These are phyloP conservation scores for Colletotrichum cereale DNA, from an alignment of 2,329 filamentous ascomycete species.

Conservation along the genomic window DNA sequence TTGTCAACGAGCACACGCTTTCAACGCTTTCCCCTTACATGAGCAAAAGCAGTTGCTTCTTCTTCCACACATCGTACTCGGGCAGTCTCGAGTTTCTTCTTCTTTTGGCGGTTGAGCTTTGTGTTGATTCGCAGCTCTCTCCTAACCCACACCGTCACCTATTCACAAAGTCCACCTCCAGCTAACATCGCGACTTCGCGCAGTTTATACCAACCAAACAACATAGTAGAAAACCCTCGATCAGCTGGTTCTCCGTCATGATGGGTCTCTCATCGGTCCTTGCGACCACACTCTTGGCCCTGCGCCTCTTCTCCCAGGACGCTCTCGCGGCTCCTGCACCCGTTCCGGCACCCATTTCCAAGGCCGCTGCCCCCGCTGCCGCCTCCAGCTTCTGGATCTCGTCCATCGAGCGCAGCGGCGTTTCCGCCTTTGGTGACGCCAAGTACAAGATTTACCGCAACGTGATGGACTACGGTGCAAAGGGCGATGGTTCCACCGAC, in stretches of 20 bases:
- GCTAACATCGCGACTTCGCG: conserved; percentile 10
- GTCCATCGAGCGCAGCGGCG: conserved; percentile 76
- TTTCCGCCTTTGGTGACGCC: conserved; percentile 69
- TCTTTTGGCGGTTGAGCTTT: conserved; percentile 11
- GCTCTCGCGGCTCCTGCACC: conserved; percentile 51
- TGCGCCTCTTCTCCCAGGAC: conserved; percentile 55
- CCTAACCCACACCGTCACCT: conserved; percentile 20
- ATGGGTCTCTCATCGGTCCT: conserved; percentile 60
- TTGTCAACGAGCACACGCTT: neutral
- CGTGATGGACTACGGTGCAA: conserved; percentile 81
- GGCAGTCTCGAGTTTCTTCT: conserved; percentile 32
- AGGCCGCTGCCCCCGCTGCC: conserved; percentile 42
- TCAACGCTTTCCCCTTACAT: neutral
- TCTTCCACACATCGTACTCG: neutral
- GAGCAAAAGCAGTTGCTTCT: neutral
- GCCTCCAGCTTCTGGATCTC: conserved; percentile 77
- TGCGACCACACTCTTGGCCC: conserved; percentile 57
- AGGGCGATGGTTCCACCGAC: conserved; percentile 77
- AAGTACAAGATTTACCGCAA: conserved; percentile 82
- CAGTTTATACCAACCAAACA: conserved; percentile 29
- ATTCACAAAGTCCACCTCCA: neutral
- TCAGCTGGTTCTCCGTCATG: conserved; percentile 53
- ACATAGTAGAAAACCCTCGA: conserved; percentile 39
- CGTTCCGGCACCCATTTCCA: conserved; percentile 31
- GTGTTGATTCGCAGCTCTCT: conserved; percentile 3